Evolutionary conservation across 148 eudicot species (phyloP).

Genomic region (Cornus kousa): DNA sequence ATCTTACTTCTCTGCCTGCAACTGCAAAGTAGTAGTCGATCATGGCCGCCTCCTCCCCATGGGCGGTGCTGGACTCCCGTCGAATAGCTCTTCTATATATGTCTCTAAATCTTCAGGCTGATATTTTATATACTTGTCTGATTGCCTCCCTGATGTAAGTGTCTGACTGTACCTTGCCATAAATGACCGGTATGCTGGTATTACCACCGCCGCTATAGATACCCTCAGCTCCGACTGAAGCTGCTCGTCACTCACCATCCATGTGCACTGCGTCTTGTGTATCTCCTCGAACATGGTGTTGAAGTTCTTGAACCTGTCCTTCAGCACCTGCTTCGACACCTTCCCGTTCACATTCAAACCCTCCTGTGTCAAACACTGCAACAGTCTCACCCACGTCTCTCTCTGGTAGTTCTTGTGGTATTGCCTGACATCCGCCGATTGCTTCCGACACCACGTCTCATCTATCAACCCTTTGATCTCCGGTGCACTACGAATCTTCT

Average conservation of each 20-base stretch:
- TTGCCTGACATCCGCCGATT: slow-evolving; percentile 43
- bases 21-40: no score
- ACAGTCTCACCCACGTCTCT: slow-evolving; percentile 66
- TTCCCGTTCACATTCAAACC: slow-evolving; percentile 72
- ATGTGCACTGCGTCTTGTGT: slow-evolving; percentile 60
- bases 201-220: slow-evolving; percentile 77
- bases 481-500: slow-evolving; percentile 38
- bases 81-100: slow-evolving; percentile 74
- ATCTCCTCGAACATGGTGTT: slow-evolving; percentile 79
- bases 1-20: no score
- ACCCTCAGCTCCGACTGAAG: slow-evolving; percentile 90
- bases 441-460: slow-evolving; percentile 41
- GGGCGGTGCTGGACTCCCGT: slow-evolving; percentile 50
- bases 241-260: slow-evolving; percentile 94
- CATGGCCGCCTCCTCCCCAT: slow-evolving; percentile 43
- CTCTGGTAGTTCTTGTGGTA: slow-evolving; percentile 51
- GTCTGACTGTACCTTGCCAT: slow-evolving; percentile 63
- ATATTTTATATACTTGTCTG: slow-evolving; percentile 79
- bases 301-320: slow-evolving; percentile 84
- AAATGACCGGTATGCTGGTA: slow-evolving; percentile 80
- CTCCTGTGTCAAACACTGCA: slow-evolving; percentile 56
- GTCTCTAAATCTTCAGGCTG: slow-evolving; percentile 89
- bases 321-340: slow-evolving; percentile 63
- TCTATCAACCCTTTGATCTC: slow-evolving; percentile 35
- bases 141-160: slow-evolving; percentile 81